Evolutionary conservation across 768 basidiomycete species (phyloP), one percentile per base, ranked within the genome.

Genomic region (Hortiboletus flavorubellus): DNA sequence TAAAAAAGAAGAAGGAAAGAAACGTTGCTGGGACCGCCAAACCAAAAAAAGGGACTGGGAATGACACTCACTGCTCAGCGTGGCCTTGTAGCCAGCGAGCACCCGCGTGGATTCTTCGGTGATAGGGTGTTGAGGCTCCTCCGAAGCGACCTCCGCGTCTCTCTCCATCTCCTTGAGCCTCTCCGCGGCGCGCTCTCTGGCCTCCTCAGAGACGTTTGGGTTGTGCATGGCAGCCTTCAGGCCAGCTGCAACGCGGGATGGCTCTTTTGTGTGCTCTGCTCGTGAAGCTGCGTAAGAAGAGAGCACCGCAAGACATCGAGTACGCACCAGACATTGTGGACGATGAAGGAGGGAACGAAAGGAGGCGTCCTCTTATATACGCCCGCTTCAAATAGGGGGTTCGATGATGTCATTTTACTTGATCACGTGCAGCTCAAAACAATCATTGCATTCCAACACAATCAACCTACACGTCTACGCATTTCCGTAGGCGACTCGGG

Each of bases 141-240:
- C 42, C 9, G 53, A 40, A 1, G 15, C 0, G 2, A 35, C 0
- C 12, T 64, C 65, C 7, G 54, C 50, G 11, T 55, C 59, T 42
- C 69, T 55, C 21, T 68, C 71, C 72, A 79, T 71, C 16, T 70
- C 57, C 41, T 78, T 71, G n/a, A 86, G 75, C 11, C 73, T 72
- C 43, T 78, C 68, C 10, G 61, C 61, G 8, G 83, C 85, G 16
- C 74, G 72, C 42, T 72, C 67, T 63, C 83, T 83, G 0, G 83
- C 84, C 55, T 79, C 78, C 1, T 75, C 72, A 5, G 81, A 83
- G 42, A 84, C 80, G 49, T 79, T 74, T 11, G 82, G 83, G 63
- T 86, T 85, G 63, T 77, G 72, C 6, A 84, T 72, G 10, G 82
- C 73, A n/a, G 83, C 82, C 62, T 83, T 84, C 50, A 81, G 69